phyloP scores from a whole-genome alignment of 177 flowering plant genomes.

The Vitis hybrid region DNA sequence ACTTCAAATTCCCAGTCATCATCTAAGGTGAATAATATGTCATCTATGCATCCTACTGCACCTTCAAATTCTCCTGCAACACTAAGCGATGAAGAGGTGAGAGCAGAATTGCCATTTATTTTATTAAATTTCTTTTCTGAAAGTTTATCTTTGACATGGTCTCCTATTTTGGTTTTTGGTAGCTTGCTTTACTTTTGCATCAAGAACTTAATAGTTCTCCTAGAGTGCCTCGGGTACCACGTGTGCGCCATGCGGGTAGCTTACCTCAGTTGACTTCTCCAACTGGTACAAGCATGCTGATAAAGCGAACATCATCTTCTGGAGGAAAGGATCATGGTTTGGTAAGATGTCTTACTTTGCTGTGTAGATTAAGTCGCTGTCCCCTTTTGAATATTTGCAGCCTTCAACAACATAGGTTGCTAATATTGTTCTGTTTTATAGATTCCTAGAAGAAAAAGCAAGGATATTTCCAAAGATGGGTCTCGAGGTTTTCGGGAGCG shows the following conservation, averaged over 20 bases:
- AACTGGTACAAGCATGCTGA: constrained; percentile 56
- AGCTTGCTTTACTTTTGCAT: constrained; percentile 95
- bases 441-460: constrained; percentile 74
- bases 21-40: constrained; percentile 42
- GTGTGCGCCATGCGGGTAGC: constrained; percentile 81
- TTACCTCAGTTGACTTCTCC: constrained; percentile 73
- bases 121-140: not conserved
- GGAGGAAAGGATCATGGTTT: constrained; percentile 64
- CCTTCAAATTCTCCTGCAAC: constrained; percentile 49
- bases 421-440: constrained; percentile 26
- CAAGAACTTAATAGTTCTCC: constrained; percentile 98
- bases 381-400: not conserved
- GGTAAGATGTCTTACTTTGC: constrained; percentile 37
- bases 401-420: constrained; percentile 8
- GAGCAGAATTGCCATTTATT: constrained; percentile 4
- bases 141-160: not conserved
- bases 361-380: too few relatives aligned
- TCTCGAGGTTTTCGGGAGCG: constrained; percentile 43
- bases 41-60: constrained; percentile 38
- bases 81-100: constrained; percentile 94
- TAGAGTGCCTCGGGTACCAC: constrained; percentile 96
- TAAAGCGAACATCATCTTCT: constrained; percentile 64
- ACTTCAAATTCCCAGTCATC: constrained; percentile 42
- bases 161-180: constrained; percentile 26
- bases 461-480: constrained; percentile 59